Evolutionary conservation across 345 rosid species (phyloP).

Genomic region (Linum trigynum): DNA sequence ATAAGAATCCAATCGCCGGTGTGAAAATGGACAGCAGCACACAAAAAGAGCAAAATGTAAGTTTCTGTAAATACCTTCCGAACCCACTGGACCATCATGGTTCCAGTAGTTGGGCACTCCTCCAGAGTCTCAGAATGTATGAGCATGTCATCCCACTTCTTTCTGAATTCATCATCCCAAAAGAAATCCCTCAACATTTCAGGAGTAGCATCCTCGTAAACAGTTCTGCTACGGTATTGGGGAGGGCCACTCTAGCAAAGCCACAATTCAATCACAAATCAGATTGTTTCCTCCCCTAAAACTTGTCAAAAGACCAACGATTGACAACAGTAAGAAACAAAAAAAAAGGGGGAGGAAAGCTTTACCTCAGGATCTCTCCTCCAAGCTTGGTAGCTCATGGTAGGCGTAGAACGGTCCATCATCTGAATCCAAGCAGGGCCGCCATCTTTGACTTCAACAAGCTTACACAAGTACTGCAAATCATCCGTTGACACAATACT

Average conservation of each 20-base stretch:
- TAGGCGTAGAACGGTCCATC: conserved; percentile 77
- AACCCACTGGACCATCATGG: conserved; percentile 82
- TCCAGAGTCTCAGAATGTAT: conserved; percentile 48
- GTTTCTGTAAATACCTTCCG: conserved; percentile 52
- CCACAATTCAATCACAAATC: conserved; percentile 8
- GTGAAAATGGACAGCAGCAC: neutral
- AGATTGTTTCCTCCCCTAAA: conserved; percentile 17
- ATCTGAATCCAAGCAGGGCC: conserved; percentile 94
- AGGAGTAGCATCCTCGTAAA: conserved; percentile 83
- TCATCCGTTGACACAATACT: conserved; percentile 50
- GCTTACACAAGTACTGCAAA: conserved; percentile 50
- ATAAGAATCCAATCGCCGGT: conserved; percentile 2
- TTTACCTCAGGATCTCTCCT: conserved; percentile 75
- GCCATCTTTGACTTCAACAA: conserved; percentile 82
- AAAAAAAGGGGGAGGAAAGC: neutral
- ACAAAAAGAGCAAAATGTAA: neutral
- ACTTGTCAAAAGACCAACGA: neutral
- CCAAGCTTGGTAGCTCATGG: conserved; percentile 84
- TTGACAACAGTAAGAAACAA: neutral
- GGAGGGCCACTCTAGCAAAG: conserved; percentile 69
- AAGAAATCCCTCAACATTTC: conserved; percentile 90
- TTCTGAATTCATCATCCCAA: conserved; percentile 87
- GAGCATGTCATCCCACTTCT: conserved; percentile 90
- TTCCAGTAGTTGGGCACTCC: conserved; percentile 61
- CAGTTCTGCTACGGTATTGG: conserved; percentile 74